Conservation (phyloP, 169 alveolate genomes). For the Besnoitia besnoiti region DNA sequence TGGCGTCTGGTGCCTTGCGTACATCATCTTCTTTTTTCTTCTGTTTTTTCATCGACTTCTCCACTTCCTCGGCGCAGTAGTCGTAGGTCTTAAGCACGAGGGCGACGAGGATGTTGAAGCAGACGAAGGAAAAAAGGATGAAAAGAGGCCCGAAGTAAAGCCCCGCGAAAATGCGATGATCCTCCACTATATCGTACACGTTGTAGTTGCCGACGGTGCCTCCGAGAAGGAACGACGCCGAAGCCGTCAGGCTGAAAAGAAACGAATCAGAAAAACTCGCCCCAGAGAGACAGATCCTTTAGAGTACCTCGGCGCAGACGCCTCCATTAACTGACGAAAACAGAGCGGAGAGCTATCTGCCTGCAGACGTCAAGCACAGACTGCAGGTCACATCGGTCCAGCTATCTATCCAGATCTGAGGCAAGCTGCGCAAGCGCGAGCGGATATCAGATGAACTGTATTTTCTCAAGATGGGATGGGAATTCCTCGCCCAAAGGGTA, state of each 20-base stretch:
- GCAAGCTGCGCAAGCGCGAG: no score
- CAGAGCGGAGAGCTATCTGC: no score
- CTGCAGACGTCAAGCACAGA: no score
- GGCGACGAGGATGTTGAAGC: conserved; percentile 41
- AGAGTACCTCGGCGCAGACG: no score
- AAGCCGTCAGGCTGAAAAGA: conserved; percentile 40
- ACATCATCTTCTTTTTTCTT: neutral
- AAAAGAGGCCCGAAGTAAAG: conserved; percentile 51
- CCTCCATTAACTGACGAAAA: no score
- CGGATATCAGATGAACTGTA: no score
- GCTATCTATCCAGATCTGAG: no score
- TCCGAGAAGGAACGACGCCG: conserved; percentile 54
- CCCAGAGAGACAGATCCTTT: neutral
- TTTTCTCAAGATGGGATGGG: no score
- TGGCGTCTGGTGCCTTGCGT: no score
- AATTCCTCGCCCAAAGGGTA: no score
- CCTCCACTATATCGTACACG: conserved; percentile 38
- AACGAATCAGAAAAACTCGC: neutral
- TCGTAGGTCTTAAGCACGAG: conserved; percentile 50
- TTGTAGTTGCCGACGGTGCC: conserved; percentile 49
- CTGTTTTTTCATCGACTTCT: neutral
- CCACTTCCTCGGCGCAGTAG: conserved; percentile 22
- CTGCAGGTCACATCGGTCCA: no score
- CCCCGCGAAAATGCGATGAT: conserved; percentile 25
- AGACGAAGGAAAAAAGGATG: conserved; percentile 44